Evolutionary conservation across 2,329 filamentous ascomycete genomes (phyloP).

Genomic region (Huntiella decipiens): DNA sequence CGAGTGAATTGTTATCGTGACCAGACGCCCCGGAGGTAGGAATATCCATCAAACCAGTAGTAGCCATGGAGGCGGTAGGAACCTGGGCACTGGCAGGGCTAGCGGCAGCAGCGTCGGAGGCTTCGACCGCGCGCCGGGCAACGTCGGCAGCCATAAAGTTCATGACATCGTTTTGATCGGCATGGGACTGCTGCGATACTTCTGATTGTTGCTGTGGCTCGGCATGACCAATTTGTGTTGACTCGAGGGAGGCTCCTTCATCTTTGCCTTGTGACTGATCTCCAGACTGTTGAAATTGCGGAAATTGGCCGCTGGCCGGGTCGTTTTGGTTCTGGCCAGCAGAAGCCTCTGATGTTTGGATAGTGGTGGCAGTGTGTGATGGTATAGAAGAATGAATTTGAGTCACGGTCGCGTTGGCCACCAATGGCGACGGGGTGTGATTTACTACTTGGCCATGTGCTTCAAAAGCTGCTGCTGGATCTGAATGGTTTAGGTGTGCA

Average conservation of each 20-base stretch:
- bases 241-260: too few relatives aligned
- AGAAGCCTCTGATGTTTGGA: neutral
- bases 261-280: too few relatives aligned
- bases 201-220: constrained; percentile 4
- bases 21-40: constrained; percentile 17
- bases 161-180: constrained; percentile 10
- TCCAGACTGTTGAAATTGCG: too few relatives aligned
- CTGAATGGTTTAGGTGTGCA: constrained; percentile 3
- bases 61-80: neutral
- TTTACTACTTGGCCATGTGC: neutral
- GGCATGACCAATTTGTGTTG: neutral
- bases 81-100: constrained; percentile 18
- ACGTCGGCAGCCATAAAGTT: constrained; percentile 8
- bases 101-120: constrained; percentile 19
- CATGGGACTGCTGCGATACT: constrained; percentile 1
- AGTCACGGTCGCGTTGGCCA: neutral
- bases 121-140: constrained; percentile 9
- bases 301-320: neutral
- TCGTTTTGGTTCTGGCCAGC: neutral
- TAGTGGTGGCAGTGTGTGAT: constrained; percentile 4
- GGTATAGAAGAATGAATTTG: constrained; percentile 3
- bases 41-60: constrained; percentile 15
- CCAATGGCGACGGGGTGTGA: neutral
- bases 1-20: constrained; percentile 21
- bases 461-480: constrained; percentile 4